Conservation (phyloP, 2,329 filamentous ascomycete species). For the Fusarium lateritium region DNA sequence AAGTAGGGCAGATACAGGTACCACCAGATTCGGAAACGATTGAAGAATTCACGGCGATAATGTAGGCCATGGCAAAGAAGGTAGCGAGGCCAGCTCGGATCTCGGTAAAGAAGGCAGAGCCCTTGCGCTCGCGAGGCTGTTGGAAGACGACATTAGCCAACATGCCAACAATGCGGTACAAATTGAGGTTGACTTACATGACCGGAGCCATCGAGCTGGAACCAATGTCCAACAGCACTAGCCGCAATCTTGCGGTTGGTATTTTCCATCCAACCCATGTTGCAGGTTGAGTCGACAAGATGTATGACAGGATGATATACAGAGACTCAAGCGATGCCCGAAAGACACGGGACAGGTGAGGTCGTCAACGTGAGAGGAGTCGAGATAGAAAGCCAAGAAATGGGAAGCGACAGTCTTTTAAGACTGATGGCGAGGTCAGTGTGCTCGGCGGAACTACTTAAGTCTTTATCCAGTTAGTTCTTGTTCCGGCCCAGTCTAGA, state of each 20-base stretch:
- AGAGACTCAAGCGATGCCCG: conserved; percentile 20
- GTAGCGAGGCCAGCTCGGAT: conserved; percentile 86
- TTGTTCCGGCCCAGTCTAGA: conserved; percentile 15
- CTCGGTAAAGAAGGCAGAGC: conserved; percentile 86
- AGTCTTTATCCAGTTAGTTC: conserved; percentile 34
- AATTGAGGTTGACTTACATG: conserved; percentile 71
- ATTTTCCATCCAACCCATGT: conserved; percentile 65
- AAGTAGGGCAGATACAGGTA: conserved; percentile 79
- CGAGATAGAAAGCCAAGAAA: conserved; percentile 15
- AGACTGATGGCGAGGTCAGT: conserved; percentile 16
- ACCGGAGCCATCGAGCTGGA: conserved; percentile 85
- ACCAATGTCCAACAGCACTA: conserved; percentile 78
- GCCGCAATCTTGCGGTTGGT: conserved; percentile 72
- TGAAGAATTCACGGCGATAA: conserved; percentile 67
- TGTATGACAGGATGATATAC: conserved; percentile 16
- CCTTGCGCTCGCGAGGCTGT: conserved; percentile 79
- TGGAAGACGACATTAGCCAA: conserved; percentile 3
- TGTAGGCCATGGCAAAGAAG: conserved; percentile 76
- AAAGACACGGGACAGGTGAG: conserved; percentile 1
- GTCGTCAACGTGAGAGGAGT: conserved; percentile 4
- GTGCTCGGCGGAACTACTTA: conserved; percentile 20
- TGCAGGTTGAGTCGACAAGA: conserved; percentile 22
- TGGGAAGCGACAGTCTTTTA: conserved; percentile 33
- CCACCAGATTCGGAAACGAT: conserved; percentile 77
- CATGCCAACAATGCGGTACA: background rate